phyloP scores from a whole-genome alignment of 2,329 filamentous ascomycete species.

The Plectosphaerella sp. region DNA sequence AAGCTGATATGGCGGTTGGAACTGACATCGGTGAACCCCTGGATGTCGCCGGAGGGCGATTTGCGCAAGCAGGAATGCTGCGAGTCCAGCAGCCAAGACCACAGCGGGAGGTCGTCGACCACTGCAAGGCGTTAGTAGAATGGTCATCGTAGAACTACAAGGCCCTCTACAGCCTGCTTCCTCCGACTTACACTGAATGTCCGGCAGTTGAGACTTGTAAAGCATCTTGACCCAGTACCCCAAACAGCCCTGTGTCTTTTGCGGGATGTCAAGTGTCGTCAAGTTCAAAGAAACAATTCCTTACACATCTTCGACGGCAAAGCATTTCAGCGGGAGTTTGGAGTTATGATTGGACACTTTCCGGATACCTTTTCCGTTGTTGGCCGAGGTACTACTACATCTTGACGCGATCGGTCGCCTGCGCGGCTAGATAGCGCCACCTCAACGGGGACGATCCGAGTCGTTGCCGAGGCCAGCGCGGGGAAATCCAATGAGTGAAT shows the following conservation, averaged over 20 bases:
- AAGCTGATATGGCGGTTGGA: slow-evolving; percentile 56
- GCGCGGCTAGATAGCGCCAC: not conserved
- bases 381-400: not conserved
- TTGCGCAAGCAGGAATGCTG: slow-evolving; percentile 31
- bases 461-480: not conserved
- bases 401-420: not conserved
- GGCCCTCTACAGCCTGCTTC: not conserved
- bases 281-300: not conserved
- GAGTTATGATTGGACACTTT: not conserved
- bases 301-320: not conserved
- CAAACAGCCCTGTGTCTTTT: not conserved
- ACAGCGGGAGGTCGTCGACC: slow-evolving; percentile 49
- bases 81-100: slow-evolving; percentile 59
- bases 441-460: not conserved
- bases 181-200: slow-evolving; percentile 5
- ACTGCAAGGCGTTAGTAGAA: slow-evolving; percentile 28
- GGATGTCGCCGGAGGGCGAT: slow-evolving; percentile 29
- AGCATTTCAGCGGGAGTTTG: not conserved
- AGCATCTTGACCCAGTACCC: slow-evolving; percentile 4
- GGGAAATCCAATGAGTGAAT: not conserved
- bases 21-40: slow-evolving; percentile 52
- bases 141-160: not conserved
- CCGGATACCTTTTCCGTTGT: not conserved
- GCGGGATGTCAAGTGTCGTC: not conserved
- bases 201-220: slow-evolving; percentile 10